Evolutionary conservation across 2,329 filamentous ascomycete species (phyloP).

Genomic region (Allantophomopsis cytisporea): DNA sequence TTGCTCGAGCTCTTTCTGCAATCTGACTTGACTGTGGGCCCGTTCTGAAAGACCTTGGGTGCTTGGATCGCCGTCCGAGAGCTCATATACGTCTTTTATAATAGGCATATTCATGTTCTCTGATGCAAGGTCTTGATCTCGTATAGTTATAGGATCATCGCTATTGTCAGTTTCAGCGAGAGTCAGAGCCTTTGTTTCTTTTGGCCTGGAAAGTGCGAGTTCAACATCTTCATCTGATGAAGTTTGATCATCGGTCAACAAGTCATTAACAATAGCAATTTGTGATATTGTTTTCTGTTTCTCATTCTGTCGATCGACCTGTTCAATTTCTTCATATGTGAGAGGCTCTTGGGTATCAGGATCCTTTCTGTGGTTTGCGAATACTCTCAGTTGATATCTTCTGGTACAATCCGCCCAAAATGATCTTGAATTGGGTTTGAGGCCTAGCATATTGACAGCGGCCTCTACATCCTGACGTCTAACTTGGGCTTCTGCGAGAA

Average conservation of each 20-base stretch:
- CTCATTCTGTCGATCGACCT: not conserved
- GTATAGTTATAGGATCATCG: not conserved
- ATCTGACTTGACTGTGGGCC: slow-evolving; percentile 1
- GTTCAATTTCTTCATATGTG: not conserved
- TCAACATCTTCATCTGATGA: not conserved
- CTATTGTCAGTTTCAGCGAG: not conserved
- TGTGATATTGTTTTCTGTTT: not conserved
- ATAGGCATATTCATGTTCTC: not conserved
- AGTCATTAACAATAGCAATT: not conserved
- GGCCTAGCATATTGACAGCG: slow-evolving; percentile 36
- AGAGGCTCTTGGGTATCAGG: slow-evolving; percentile 3
- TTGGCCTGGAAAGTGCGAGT: not conserved
- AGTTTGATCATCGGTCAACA: not conserved
- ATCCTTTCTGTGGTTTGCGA: slow-evolving; percentile 18
- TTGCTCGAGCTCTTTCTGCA: slow-evolving; percentile 3
- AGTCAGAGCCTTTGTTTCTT: not conserved
- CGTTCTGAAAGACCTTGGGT: not conserved
- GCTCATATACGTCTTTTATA: not conserved
- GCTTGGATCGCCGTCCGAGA: not conserved
- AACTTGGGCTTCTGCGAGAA: slow-evolving; percentile 13
- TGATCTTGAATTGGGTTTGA: slow-evolving; percentile 28
- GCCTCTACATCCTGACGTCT: slow-evolving; percentile 27
- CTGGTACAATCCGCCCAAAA: slow-evolving; percentile 38
- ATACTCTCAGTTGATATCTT: slow-evolving; percentile 36
- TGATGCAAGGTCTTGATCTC: not conserved